Evolutionary conservation across 129 eudicot species (phyloP), one percentile per base, ranked within the genome.

Genomic region (Centrapalus pauciflorus): DNA sequence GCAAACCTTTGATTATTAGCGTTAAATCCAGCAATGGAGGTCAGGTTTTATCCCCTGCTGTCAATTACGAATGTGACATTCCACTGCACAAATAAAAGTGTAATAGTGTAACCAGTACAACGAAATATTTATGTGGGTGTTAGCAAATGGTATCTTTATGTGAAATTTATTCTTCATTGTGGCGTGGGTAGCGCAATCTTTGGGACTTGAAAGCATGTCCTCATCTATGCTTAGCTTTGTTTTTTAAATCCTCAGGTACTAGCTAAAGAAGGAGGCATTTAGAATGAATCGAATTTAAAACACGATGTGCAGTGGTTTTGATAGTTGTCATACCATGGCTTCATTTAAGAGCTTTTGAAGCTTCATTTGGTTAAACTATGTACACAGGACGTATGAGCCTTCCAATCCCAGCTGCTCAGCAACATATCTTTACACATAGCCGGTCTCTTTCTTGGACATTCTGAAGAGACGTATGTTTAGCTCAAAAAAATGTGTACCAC

Each of bases 371-470:
- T 93, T 96, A 55, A 93, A 88, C 65, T 93, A 93, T 25, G 99
- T 86, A 26, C 99, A 89, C 3, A 96, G 96, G 55, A 82, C 76
- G 54, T 89, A 93, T 40, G 99, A 86, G 32, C 99, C 99, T 64
- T 89, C 95, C 73, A 89, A 68, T 37, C 90, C 99, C 77, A 93
- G 85, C 72, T 83, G 83, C 63, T 89, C 93, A 1, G 96, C 99
- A 64, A 82, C 82, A 54, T 13, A 35, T 70, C 85, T 72, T n/a
- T 32, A 93, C 99, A 32, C 77, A 64, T 27, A 69, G 48, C 27
- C 99, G 92, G 60, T 93, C 99, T 79, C 79, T 89, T 75, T 96
- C 99, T 84, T 86, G 92, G 61, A 93, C 96, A 96, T 91, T 34
- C 64, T 30, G n/a, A 50, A 28, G 17, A 40, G 46, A 29, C 70